Evolutionary conservation across 2,329 filamentous ascomycete genomes (phyloP).

Genomic region (Pezicula radicicola): DNA sequence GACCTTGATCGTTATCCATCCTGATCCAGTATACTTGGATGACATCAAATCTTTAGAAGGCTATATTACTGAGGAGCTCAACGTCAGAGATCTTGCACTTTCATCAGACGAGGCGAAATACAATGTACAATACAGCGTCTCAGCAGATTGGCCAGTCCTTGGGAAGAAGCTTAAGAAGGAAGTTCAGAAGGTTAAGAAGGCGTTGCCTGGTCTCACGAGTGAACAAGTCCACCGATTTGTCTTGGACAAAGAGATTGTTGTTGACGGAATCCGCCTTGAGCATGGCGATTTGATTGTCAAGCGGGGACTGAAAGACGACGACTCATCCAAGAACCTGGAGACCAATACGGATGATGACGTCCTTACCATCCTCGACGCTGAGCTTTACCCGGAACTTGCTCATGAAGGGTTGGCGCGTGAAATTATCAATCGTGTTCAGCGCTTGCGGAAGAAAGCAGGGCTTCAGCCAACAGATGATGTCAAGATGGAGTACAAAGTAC

Average conservation of each 20-base stretch:
- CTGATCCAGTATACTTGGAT: conserved; percentile 76
- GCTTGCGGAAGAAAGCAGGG: conserved; percentile 89
- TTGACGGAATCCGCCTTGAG: conserved; percentile 82
- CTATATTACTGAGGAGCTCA: conserved; percentile 92
- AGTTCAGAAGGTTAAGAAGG: conserved; percentile 86
- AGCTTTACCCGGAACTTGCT: conserved; percentile 78
- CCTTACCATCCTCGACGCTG: conserved; percentile 83
- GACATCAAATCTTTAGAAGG: conserved; percentile 81
- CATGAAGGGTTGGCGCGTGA: conserved; percentile 88
- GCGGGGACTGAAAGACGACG: conserved; percentile 72
- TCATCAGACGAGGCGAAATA: conserved; percentile 87
- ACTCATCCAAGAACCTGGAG: conserved; percentile 71
- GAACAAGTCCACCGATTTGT: conserved; percentile 80
- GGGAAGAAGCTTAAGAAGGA: conserved; percentile 99
- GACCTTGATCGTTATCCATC: conserved; percentile 84
- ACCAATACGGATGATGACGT: conserved; percentile 88
- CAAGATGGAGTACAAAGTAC: conserved; percentile 86
- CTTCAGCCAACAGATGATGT: conserved; percentile 91
- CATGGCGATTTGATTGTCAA: conserved; percentile 82
- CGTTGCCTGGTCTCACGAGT: conserved; percentile 73
- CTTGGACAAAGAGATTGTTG: conserved; percentile 67
- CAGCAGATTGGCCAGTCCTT: conserved; percentile 88
- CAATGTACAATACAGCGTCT: conserved; percentile 86
- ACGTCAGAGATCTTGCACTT: conserved; percentile 80
- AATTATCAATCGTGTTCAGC: conserved; percentile 89